Conservation (phyloP, 352 stramenopile genomes). For the Phytophthora sp. region DNA sequence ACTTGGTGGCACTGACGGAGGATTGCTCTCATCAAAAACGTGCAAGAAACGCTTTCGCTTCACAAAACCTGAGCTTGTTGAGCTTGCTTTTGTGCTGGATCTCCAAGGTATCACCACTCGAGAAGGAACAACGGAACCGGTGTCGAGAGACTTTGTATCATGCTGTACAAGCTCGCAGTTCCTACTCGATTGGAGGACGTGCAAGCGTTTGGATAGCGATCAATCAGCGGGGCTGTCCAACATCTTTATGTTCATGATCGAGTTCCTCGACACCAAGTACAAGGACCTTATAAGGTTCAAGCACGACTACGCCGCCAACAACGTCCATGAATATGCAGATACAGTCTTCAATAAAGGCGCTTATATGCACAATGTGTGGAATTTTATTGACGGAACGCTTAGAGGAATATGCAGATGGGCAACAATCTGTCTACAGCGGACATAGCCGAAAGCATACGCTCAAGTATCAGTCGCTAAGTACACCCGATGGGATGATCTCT, state of each 20-base stretch:
- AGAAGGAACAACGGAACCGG: background rate
- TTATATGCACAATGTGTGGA: background rate
- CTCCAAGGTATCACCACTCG: background rate
- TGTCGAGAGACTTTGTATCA: background rate
- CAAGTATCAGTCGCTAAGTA: slow-evolving; percentile 27
- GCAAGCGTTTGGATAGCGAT: background rate
- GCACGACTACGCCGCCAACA: background rate
- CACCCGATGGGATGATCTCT: slow-evolving; percentile 25
- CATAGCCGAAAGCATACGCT: slow-evolving; percentile 35
- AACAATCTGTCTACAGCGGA: slow-evolving; percentile 30
- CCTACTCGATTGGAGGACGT: background rate
- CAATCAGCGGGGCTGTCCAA: background rate
- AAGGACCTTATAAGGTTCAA: background rate
- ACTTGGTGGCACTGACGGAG: too few relatives aligned
- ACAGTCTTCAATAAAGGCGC: background rate
- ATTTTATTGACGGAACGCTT: background rate
- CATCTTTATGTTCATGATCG: background rate
- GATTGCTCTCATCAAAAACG: background rate
- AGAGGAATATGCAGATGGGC: background rate
- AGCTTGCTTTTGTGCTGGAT: background rate
- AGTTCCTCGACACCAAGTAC: background rate
- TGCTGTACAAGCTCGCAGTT: background rate
- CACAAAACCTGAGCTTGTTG: background rate
- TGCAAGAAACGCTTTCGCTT: background rate
- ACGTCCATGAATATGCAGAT: background rate